A percentile compares a stretch with the other conserved stretches of the same genome.
These are phyloP conservation scores for Ampelocalamus luodianensis DNA, from an alignment of 176 grass and related monocot genomes.

Conservation along the genomic window DNA sequence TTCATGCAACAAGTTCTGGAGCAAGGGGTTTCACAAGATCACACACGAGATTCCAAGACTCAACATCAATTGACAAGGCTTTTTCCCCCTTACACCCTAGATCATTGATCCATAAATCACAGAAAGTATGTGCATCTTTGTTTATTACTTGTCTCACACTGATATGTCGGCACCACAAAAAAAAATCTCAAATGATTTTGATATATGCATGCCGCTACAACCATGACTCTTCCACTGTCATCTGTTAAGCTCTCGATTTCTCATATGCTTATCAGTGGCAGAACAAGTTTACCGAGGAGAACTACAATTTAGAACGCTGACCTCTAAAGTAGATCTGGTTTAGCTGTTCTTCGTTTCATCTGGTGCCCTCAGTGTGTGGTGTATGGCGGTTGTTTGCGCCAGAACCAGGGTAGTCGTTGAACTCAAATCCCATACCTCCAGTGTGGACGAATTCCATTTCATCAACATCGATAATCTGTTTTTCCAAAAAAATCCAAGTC, in stretches of 20 bases:
- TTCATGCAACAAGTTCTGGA: neutral
- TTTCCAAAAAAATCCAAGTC: neutral
- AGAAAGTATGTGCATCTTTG: neutral
- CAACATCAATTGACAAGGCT: neutral
- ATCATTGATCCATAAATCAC: neutral
- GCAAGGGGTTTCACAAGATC: neutral
- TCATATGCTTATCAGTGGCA: neutral
- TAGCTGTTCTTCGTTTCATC: neutral
- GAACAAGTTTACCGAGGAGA: neutral
- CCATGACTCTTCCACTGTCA: neutral
- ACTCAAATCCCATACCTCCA: neutral
- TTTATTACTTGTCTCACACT: neutral
- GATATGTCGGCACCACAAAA: neutral
- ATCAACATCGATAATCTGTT: slow-evolving; percentile 4
- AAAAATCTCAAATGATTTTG: neutral
- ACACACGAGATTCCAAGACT: neutral
- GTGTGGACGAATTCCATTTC: neutral
- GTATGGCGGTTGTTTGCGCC: slow-evolving; percentile 11
- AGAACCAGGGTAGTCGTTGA: slow-evolving; percentile 18
- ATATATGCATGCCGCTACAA: neutral
- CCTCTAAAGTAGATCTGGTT: neutral
- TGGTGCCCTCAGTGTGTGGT: neutral
- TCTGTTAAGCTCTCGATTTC: neutral
- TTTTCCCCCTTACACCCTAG: neutral
- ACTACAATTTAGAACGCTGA: neutral